Evolutionary conservation across 2,329 filamentous ascomycete species (phyloP), one percentile per base, ranked within the genome.

Genomic region (Aspergillus pseudonomiae): DNA sequence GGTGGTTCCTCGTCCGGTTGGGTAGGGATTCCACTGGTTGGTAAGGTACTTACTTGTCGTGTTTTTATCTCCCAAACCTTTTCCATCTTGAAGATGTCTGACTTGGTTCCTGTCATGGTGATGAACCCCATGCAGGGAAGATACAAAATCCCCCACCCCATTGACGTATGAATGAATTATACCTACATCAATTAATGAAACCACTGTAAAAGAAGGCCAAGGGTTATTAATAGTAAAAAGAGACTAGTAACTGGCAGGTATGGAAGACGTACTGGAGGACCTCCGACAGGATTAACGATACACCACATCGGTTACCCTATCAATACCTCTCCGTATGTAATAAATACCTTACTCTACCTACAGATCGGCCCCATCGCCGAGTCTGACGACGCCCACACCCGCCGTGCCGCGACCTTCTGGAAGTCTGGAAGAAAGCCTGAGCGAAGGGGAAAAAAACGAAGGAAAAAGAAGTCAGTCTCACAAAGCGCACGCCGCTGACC

Each of bases 321-420:
- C 41, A 48, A 46, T 58, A 58, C 39, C 41, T 24, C 16, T 24
- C 24, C 39, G 56, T 32, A 21, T 14, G 48, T 56, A 60, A 50
- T 32, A 21, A 30, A 50, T 50, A 59, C 41, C 24, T 50, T 14
- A 28, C 24, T 28, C 24, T 19, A 30, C 46, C 26, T 46, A 43
- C 62, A 45, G 61, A 59, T 63, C 64, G 64, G 63, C 61, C 58
- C 58, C 58, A 64, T 57, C 57, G 60, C 59, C 64, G 64, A 66
- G 64, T 64, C 57, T 66, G 64, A 64, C 62, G 64, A 66, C 64
- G 58, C 65, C 61, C 60, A 63, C 63, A 65, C 56, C 63, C 63
- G 65, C 64, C 57, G 65, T 67, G 63, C 61, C 62, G 60, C 64
- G 64, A 69, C 61, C 66, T 71, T 71, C 71, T 69, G 67, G 65